Evolutionary conservation across 305 asterid species (phyloP), one percentile per base, ranked within the genome.

Genomic region (Plantago rigida): DNA sequence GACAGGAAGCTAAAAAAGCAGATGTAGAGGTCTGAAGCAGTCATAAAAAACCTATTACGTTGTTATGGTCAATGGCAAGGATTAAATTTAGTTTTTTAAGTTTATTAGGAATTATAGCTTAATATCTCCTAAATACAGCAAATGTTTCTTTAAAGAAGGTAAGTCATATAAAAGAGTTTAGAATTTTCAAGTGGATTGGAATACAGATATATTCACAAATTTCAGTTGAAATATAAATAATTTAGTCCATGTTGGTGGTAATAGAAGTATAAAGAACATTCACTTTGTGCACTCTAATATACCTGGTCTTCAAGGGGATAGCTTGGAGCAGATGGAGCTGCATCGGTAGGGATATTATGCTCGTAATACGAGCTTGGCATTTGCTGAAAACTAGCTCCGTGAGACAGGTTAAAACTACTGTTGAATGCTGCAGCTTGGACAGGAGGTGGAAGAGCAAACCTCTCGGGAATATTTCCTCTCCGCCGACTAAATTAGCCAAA

Each of bases 381-480:
- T 9, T 71, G 82, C 78, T 79, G 80, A 62, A 78, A 85, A 71
- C 84, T 82, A 14, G 78, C 42, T 36, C 79, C 75, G 50, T 59
- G 67, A 17, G 85, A 70, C 47, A 83, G 70, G 67, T 77, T 87
- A 59, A 82, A 51, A 24, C 13, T 3, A 36, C 41, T 52, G 12
- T 52, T 14, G 22, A 26, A 78, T 54, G 75, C 58, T 41, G 80
- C 58, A 44, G 80, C 79, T 69, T 77, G 70, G 50, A 69, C 51
- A 5, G 95, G 95, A 70, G 96, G 95, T 67, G 98, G 94, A 65
- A 84, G 94, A 62, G 96, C 72, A 53, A 82, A 71, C 64, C 90
- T 81, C 36, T 69, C 77, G 7, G 86, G 82, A 59, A 78, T 55
- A 56, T 70, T 80, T 54, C 85, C 85, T 53, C 69, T 87, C 52